phyloP scores from a whole-genome alignment of 1,284 basidiomycete species.

The Tilletia walkeri region DNA sequence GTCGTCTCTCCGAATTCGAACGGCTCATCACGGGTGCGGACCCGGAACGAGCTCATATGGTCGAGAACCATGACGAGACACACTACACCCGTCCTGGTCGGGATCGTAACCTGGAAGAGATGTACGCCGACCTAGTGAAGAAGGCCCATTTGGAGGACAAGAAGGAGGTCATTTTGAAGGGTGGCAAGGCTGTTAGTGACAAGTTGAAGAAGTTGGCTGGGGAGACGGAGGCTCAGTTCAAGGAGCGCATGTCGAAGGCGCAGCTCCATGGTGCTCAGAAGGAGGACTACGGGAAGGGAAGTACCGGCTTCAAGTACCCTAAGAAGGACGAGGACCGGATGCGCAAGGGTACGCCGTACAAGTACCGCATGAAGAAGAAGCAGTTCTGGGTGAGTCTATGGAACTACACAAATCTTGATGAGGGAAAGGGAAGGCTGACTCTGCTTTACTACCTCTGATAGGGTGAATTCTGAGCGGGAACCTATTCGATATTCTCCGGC shows the following conservation, averaged over 20 bases:
- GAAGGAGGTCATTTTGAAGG: constrained; percentile 7
- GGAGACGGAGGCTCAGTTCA: constrained; percentile 46
- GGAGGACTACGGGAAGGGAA: constrained; percentile 42
- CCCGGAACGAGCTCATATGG: neutral
- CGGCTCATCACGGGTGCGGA: constrained; percentile 5
- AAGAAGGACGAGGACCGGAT: constrained; percentile 47
- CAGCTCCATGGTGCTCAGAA: constrained; percentile 39
- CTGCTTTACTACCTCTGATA: too few relatives aligned
- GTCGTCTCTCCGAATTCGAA: constrained; percentile 12
- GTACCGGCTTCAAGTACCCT: constrained; percentile 42
- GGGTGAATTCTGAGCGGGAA: too few relatives aligned
- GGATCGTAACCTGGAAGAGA: constrained; percentile 7
- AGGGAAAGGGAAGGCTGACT: too few relatives aligned
- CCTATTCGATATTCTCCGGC: too few relatives aligned
- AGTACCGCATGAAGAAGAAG: constrained; percentile 32
- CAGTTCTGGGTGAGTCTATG: constrained; percentile 24
- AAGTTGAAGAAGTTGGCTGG: constrained; percentile 28
- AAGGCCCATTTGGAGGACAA: constrained; percentile 11
- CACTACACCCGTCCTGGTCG: constrained; percentile 1
- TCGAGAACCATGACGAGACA: neutral
- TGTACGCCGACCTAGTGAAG: constrained; percentile 15
- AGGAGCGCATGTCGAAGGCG: constrained; percentile 41
- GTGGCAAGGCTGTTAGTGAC: neutral
- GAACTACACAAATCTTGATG: neutral
- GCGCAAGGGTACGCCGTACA: constrained; percentile 45